Base-by-base conservation (phyloP, 169 alveolate genomes). In the Plasmodium fragile region DNA sequence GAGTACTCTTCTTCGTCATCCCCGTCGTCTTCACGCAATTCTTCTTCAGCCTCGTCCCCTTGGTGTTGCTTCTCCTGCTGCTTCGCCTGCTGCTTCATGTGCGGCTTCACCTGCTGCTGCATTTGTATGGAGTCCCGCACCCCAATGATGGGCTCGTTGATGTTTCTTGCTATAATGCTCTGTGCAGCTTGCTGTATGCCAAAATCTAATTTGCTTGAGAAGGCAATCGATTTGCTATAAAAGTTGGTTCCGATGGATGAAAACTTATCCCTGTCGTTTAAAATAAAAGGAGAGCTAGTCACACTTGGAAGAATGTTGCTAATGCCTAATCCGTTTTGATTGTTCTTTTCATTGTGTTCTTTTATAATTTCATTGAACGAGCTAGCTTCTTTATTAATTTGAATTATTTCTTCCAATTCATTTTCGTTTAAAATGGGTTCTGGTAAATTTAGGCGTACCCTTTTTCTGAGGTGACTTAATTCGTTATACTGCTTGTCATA, bases 331-430 rank as follows among this genome's bases (percentile, higher is more conserved):
- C 41, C 75, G n/a, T 65, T 65, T 0, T 28, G 30, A 13, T 53
- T 81, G 41, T 81, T 53, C 13, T 83, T 83, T 36, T 85, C 85
- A 73, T 85, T 85, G 5, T 85, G 78, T 18, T 85, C 93, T 77
- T 85, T 49, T 7, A 85, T 85, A 73, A 85, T 85, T 73, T 85
- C 36, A 53, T 85, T 85, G 69, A 73, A 85, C n/a, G 93, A 73
- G 28, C 69, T 30, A 52, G 93, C 93, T 75, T 85, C 93, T 85
- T 85, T 85, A 25, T 85, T 85, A 18, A 85, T 85, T 85, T 85
- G 93, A 28, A 85, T 85, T 32, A 85, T 85, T 75, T 85, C 93
- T 34, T 85, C 93, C 69, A 85, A 73, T 75, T 85, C 93, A 75
- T 75, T 85, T 85, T 85, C 93, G 41, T 85, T 85, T 53, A 85